Conservation (phyloP, 768 basidiomycete species). For the Pleurotus cornucopiae region DNA sequence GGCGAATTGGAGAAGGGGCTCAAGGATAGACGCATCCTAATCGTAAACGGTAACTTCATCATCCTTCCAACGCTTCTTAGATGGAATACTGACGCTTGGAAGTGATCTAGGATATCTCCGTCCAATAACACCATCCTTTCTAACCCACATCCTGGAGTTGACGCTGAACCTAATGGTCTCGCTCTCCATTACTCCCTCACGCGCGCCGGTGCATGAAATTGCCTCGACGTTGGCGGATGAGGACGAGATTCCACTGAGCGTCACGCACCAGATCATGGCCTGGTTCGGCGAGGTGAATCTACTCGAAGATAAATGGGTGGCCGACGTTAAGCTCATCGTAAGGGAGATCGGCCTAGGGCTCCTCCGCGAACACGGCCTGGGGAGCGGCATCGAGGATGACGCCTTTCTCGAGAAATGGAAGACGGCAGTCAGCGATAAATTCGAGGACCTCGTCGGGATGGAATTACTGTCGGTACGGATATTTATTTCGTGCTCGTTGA, state of each 20-base stretch:
- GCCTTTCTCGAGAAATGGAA: conserved; percentile 70
- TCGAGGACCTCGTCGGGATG: conserved; percentile 58
- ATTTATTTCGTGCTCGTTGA: not conserved
- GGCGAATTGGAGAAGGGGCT: conserved; percentile 64
- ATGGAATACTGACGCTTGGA: not conserved
- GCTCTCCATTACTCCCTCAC: conserved; percentile 44
- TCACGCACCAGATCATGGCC: conserved; percentile 65
- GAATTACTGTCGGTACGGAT: conserved; percentile 61
- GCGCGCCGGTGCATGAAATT: conserved; percentile 57
- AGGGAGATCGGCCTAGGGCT: conserved; percentile 77
- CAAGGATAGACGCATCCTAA: conserved; percentile 64
- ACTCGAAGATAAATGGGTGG: conserved; percentile 53
- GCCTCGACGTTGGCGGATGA: conserved; percentile 60
- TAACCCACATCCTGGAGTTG: conserved; percentile 68
- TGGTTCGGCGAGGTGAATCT: conserved; percentile 70
- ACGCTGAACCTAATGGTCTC: conserved; percentile 74
- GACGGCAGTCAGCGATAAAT: conserved; percentile 71
- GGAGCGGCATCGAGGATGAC: conserved; percentile 35
- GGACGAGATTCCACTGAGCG: conserved; percentile 60
- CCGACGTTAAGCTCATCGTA: conserved; percentile 59
- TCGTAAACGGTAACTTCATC: conserved; percentile 53
- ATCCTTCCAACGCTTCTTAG: not conserved
- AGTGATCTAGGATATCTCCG: conserved; percentile 53
- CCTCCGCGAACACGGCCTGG: conserved; percentile 31
- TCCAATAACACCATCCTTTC: conserved; percentile 63